These are phyloP conservation scores for Blumeriella jaapii DNA, from an alignment of 2,329 filamentous ascomycete genomes.

Conservation along the genomic window DNA sequence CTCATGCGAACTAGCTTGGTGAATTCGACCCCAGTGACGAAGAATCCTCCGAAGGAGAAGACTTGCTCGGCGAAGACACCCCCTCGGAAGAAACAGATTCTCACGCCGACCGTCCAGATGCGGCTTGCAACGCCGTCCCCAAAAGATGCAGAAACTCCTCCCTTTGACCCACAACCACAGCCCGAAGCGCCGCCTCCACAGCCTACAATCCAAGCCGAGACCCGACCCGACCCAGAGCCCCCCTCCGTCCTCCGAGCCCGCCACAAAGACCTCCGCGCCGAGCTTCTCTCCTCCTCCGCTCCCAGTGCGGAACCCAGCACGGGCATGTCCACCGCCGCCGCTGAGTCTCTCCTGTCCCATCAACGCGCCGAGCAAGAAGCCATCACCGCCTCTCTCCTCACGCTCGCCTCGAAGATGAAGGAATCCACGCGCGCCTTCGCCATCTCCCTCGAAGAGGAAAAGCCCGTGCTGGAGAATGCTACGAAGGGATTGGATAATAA, in stretches of 20 bases:
- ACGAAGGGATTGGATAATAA: conserved; percentile 68
- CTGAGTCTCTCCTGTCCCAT: conserved; percentile 63
- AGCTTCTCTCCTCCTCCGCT: conserved; percentile 17
- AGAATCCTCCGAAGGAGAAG: conserved; percentile 40
- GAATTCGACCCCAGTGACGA: conserved; percentile 18
- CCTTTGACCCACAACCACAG: not conserved
- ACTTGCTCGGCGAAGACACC: conserved; percentile 43
- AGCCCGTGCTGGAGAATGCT: conserved; percentile 59
- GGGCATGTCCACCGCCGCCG: conserved; percentile 36
- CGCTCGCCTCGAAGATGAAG: conserved; percentile 70
- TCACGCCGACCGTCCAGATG: conserved; percentile 9
- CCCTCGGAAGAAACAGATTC: conserved; percentile 31
- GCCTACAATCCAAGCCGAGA: conserved; percentile 4
- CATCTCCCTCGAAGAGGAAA: conserved; percentile 56
- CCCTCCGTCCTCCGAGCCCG: conserved; percentile 19
- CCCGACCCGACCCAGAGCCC: conserved; percentile 7
- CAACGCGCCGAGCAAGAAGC: conserved; percentile 74
- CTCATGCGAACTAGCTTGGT: conserved; percentile 11
- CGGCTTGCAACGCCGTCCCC: conserved; percentile 11
- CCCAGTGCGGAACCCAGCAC: conserved; percentile 13
- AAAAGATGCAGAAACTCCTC: conserved; percentile 6
- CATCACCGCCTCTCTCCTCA: conserved; percentile 69
- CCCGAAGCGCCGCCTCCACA: conserved; percentile 1
- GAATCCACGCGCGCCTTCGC: conserved; percentile 62
- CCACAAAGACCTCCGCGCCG: conserved; percentile 10